phyloP scores from a whole-genome alignment of 768 basidiomycete genomes.

The Polyporus arcularius region DNA sequence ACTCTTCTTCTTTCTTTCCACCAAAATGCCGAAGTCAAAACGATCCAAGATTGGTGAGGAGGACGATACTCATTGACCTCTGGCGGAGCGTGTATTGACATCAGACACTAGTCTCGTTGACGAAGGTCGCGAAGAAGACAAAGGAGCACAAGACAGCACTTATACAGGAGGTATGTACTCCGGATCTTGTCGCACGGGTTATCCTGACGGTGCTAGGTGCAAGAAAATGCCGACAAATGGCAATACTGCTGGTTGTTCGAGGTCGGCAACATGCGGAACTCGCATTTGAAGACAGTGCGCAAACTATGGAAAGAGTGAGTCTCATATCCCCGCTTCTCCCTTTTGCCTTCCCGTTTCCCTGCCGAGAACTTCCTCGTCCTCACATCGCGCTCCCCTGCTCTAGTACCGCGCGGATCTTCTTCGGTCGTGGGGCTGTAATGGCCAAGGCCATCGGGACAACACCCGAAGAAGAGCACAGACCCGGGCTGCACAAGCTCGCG shows the following conservation, averaged over 20 bases:
- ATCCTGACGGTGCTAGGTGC: conserved; percentile 52
- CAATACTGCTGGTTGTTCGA: conserved; percentile 95
- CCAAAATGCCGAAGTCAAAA: conserved; percentile 84
- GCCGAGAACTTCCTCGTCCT: not conserved
- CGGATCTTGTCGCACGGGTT: not conserved
- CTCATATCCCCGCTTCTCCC: not conserved
- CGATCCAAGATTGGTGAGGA: conserved; percentile 81
- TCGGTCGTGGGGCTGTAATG: conserved; percentile 88
- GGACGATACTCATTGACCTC: conserved; percentile 18
- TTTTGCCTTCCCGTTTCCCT: not conserved
- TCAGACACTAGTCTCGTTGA: conserved; percentile 70
- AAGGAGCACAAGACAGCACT: conserved; percentile 86
- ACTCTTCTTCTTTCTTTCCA: not conserved
- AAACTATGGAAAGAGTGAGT: conserved; percentile 90
- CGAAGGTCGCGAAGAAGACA: conserved; percentile 93
- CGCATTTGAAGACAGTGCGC: conserved; percentile 91
- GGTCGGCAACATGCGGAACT: conserved; percentile 94
- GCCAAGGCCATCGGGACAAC: conserved; percentile 92
- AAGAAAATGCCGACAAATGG: conserved; percentile 85
- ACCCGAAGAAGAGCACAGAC: conserved; percentile 80
- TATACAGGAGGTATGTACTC: conserved; percentile 67
- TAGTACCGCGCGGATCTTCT: conserved; percentile 89
- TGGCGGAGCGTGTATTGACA: conserved; percentile 17
- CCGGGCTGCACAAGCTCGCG: conserved; percentile 78
- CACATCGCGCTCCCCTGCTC: conserved; percentile 8